Evolutionary conservation across 805 yeast species (phyloP).

Genomic region (Candida multigemmis): DNA sequence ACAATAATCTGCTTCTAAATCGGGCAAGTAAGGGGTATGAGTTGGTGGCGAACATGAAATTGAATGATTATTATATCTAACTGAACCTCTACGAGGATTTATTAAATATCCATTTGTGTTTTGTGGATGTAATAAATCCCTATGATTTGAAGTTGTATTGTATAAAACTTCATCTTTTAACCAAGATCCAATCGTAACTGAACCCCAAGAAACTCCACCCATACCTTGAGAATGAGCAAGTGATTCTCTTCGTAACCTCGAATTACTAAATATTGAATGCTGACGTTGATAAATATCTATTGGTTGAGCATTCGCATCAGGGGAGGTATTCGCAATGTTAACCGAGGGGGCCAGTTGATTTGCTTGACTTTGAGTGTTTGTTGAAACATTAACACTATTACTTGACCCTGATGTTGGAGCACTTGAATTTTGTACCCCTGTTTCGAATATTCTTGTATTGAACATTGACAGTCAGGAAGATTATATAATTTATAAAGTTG

Average conservation of each 20-base stretch:
- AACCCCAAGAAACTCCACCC: conserved; percentile 98
- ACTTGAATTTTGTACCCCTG: conserved; percentile 5
- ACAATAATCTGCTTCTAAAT: conserved; percentile 91
- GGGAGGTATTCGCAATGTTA: conserved; percentile 13
- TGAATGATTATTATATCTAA: conserved; percentile 16
- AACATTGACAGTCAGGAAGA: conserved; percentile 16
- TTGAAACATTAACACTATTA: too few relatives aligned
- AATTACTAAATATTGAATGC: conserved; percentile 30
- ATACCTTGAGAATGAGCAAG: conserved; percentile 95
- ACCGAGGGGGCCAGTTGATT: conserved; percentile 11
- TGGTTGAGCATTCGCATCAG: conserved; percentile 25
- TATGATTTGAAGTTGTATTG: conserved; percentile 3
- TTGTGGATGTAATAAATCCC: background rate
- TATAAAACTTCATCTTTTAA: conserved; percentile 74
- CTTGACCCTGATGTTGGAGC: conserved; percentile 11
- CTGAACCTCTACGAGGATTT: conserved; percentile 31
- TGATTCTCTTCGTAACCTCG: conserved; percentile 69
- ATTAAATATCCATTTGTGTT: conserved; percentile 6
- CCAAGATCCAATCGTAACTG: conserved; percentile 93
- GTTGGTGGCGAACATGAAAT: conserved; percentile 46
- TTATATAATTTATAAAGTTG: background rate
- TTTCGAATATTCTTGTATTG: conserved; percentile 34
- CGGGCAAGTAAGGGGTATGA: conserved; percentile 74
- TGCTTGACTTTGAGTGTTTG: conserved; percentile 1
- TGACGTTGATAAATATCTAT: conserved; percentile 35